Percentiles rank a stretch among this genome's conserved stretches.
These are phyloP conservation scores for Chlamydomonas incerta DNA, from an alignment of 139 green algal species.

Conservation along the genomic window DNA sequence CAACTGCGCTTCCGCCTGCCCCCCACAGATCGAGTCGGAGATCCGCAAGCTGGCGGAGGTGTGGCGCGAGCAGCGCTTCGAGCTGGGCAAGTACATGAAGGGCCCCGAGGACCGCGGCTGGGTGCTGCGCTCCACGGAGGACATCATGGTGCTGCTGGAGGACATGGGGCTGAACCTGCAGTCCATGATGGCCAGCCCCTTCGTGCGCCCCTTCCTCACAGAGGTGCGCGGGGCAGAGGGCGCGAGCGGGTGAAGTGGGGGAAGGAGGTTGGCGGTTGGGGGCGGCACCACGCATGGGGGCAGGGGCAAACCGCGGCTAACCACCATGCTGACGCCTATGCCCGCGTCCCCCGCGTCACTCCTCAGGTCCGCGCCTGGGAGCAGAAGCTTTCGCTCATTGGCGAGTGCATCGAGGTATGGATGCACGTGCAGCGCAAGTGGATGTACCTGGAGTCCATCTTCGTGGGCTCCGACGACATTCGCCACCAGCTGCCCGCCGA, in stretches of 20 bases:
- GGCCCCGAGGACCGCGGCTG: slow-evolving; percentile 75
- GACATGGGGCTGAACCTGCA: slow-evolving; percentile 89
- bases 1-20: background rate
- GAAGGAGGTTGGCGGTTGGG: no score
- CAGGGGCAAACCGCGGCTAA: no score
- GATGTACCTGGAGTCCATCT: slow-evolving; percentile 93
- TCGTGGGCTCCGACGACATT: slow-evolving; percentile 88
- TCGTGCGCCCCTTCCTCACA: slow-evolving; percentile 81
- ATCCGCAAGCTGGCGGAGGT: slow-evolving; percentile 84
- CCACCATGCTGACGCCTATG: no score
- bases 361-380: slow-evolving; percentile 80
- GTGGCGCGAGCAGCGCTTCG: slow-evolving; percentile 87
- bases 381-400: slow-evolving; percentile 82
- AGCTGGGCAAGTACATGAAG: slow-evolving; percentile 84
- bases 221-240: slow-evolving; percentile 65
- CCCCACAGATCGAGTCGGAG: slow-evolving; percentile 81
- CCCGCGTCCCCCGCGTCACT: no score
- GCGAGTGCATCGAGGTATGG: slow-evolving; percentile 83
- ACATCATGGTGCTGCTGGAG: slow-evolving; percentile 84
- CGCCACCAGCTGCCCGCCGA: slow-evolving; percentile 85
- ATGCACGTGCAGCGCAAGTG: slow-evolving; percentile 83
- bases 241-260: no score
- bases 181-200: slow-evolving; percentile 88
- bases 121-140: slow-evolving; percentile 82
- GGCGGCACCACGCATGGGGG: no score